Conservation (phyloP, 2,329 filamentous ascomycete species). For the Apiospora hydei region DNA sequence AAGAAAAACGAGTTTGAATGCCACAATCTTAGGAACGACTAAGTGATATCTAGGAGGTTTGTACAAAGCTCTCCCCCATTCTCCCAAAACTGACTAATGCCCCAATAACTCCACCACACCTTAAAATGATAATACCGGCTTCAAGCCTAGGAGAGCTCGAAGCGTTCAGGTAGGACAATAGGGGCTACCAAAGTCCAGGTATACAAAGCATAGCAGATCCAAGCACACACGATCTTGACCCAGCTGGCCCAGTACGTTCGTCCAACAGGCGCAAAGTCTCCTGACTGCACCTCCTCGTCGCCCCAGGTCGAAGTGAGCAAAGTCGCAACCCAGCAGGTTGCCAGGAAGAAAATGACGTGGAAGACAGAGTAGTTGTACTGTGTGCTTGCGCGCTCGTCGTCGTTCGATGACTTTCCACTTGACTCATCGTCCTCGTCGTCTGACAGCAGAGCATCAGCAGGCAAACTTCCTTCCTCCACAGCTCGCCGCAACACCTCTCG, state of each 20-base stretch:
- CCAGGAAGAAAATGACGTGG: constrained; percentile 97
- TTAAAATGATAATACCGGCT: neutral
- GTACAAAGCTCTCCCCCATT: neutral
- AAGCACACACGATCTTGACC: constrained; percentile 98
- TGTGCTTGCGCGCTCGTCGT: constrained; percentile 87
- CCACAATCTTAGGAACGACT: neutral
- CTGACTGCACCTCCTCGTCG: constrained; percentile 68
- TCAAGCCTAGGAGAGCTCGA: constrained; percentile 63
- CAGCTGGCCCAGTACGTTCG: constrained; percentile 97
- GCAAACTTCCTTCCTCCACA: constrained; percentile 90
- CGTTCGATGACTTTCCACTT: constrained; percentile 69
- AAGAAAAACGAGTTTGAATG: neutral
- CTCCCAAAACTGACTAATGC: neutral
- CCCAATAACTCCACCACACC: neutral
- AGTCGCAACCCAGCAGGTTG: constrained; percentile 94
- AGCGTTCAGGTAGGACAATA: constrained; percentile 83
- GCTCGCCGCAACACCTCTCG: constrained; percentile 89
- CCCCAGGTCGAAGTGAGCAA: constrained; percentile 65
- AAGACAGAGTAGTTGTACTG: constrained; percentile 98
- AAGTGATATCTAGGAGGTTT: neutral
- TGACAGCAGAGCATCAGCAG: constrained; percentile 85
- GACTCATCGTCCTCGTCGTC: constrained; percentile 72
- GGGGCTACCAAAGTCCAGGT: constrained; percentile 92
- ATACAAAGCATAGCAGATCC: constrained; percentile 96
- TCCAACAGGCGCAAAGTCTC: constrained; percentile 90